Evolutionary conservation across 164 flowering plant genomes (phyloP).

Genomic region (Stephania cephalantha): DNA sequence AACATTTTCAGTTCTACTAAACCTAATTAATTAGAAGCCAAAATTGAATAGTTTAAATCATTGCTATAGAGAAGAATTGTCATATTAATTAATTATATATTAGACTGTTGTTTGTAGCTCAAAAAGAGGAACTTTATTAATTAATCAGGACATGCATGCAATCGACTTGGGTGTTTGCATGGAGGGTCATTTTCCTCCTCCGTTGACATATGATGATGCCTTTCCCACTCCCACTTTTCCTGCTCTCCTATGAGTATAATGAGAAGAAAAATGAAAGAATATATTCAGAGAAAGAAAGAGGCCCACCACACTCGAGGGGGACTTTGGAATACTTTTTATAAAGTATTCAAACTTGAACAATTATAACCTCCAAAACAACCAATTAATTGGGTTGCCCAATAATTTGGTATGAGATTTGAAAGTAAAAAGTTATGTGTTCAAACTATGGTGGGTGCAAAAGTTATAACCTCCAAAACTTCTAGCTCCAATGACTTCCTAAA

Average conservation of each 20-base stretch:
- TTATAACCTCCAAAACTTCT: too few species aligned
- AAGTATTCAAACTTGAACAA: neutral
- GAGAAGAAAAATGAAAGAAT: neutral
- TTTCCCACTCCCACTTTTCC: neutral
- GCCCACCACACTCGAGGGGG: neutral
- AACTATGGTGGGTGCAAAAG: too few species aligned
- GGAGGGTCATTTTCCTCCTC: neutral
- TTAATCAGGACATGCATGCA: neutral
- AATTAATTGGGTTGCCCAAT: too few species aligned
- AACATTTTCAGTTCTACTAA: too few species aligned
- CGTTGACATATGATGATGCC: neutral
- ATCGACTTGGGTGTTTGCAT: neutral
- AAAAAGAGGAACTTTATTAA: neutral
- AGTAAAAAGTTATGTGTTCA: too few species aligned
- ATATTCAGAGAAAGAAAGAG: neutral
- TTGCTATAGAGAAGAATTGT: too few species aligned
- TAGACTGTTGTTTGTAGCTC: neutral
- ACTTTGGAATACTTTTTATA: neutral
- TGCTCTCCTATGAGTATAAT: neutral
- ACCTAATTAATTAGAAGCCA: too few species aligned
- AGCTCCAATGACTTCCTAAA: too few species aligned
- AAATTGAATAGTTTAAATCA: too few species aligned
- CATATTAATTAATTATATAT: too few species aligned
- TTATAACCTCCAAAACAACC: too few species aligned
- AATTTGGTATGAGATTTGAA: too few species aligned